Evolutionary conservation across 495 filamentous ascomycete genomes (phyloP).

Genomic region (Ramalina peruviana): DNA sequence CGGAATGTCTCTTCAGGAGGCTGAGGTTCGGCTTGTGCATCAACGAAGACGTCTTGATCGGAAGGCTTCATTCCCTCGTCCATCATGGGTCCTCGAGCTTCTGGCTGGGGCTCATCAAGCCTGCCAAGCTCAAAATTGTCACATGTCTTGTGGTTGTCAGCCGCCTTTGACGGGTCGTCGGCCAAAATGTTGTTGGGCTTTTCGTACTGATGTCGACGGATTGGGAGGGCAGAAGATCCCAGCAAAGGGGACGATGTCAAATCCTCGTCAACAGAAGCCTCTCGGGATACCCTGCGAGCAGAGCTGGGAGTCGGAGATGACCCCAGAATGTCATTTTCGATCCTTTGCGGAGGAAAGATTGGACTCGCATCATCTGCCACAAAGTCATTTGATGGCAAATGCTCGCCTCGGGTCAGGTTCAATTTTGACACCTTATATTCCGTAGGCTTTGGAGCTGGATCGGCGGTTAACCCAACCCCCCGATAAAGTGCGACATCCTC

Average conservation of each 20-base stretch:
- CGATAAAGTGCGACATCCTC: conserved; percentile 54
- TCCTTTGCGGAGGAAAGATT: conserved; percentile 27
- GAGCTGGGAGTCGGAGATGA: conserved; percentile 71
- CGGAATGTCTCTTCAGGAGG: background rate
- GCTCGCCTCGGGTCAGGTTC: conserved; percentile 21
- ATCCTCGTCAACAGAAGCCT: conserved; percentile 26
- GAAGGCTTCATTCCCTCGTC: background rate
- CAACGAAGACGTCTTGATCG: conserved; percentile 11
- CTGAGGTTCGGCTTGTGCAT: conserved; percentile 6
- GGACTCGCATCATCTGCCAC: conserved; percentile 33
- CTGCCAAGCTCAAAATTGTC: no score
- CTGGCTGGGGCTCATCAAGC: no score
- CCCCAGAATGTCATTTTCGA: conserved; percentile 49
- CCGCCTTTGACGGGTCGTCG: no score
- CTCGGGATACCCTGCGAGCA: conserved; percentile 16
- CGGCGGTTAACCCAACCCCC: conserved; percentile 49
- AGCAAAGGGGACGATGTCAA: conserved; percentile 39
- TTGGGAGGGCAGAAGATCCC: background rate
- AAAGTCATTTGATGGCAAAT: conserved; percentile 12
- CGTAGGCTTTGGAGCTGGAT: conserved; percentile 18
- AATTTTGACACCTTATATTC: conserved; percentile 26
- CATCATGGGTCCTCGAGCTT: background rate
- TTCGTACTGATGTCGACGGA: background rate
- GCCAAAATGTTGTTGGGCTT: no score
- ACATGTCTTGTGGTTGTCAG: no score